Conservation (phyloP, 306 rosid genomes). For the Cucumis cinereus region DNA sequence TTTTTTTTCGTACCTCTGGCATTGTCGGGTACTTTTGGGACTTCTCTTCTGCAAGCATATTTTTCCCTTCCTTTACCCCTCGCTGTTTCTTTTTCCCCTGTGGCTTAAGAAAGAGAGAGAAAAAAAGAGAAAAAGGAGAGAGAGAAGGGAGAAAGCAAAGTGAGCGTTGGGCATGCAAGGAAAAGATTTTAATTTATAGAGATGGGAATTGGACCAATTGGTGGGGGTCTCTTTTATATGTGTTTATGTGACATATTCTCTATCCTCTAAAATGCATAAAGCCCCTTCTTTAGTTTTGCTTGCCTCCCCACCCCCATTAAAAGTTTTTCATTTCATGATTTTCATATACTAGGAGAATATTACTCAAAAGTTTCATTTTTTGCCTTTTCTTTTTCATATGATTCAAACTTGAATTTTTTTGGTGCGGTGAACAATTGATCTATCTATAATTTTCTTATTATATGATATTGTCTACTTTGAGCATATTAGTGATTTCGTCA, state of each 20-base stretch:
- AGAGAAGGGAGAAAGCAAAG: constrained; percentile 8
- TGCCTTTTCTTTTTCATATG: neutral
- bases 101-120: neutral
- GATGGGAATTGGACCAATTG: constrained; percentile 5
- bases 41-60: constrained; percentile 22
- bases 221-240: constrained; percentile 10
- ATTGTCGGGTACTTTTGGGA: constrained; percentile 33
- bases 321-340: neutral
- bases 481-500: neutral
- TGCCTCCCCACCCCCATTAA: neutral
- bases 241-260: neutral
- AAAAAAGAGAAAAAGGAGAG: neutral
- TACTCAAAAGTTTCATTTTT: neutral
- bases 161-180: constrained; percentile 8
- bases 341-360: neutral
- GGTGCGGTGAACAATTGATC: neutral
- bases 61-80: constrained; percentile 10
- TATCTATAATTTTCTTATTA: neutral
- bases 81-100: neutral
- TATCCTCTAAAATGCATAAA: neutral
- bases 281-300: constrained; percentile 1
- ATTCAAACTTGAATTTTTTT: neutral
- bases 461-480: neutral
- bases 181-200: constrained; percentile 19
- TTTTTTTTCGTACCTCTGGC: constrained; percentile 31